Conservation (phyloP, 2,329 filamentous ascomycete genomes). For the Phoma sp. region DNA sequence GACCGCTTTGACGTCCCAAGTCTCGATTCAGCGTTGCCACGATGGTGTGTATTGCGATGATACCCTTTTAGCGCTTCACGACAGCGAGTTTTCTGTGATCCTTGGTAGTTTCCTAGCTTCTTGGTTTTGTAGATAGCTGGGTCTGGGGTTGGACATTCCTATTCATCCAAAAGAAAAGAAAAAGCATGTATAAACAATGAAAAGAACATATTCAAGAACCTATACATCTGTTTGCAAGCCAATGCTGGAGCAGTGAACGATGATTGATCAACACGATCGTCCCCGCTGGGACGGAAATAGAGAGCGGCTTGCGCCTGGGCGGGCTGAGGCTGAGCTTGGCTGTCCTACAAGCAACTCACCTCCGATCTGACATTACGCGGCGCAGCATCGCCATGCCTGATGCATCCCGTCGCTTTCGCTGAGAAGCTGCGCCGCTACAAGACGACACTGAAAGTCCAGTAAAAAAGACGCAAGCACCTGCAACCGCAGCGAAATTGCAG, state of each 20-base stretch:
- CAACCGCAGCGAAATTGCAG: conserved; percentile 9
- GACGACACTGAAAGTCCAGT: conserved; percentile 39
- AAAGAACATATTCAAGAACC: conserved; percentile 4
- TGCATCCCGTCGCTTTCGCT: conserved; percentile 34
- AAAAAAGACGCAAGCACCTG: conserved; percentile 6
- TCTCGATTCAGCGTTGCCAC: conserved; percentile 12
- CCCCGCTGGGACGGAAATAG: conserved; percentile 9
- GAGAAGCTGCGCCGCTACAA: conserved; percentile 42
- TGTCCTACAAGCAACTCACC: conserved; percentile 19
- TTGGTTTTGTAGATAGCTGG: conserved; percentile 18
- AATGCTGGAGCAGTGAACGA: no score
- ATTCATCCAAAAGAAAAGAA: conserved; percentile 13
- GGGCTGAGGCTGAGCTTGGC: conserved; percentile 30
- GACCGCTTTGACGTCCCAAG: conserved; percentile 10
- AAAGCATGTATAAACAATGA: conserved; percentile 24
- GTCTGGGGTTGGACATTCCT: not conserved
- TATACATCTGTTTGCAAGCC: no score
- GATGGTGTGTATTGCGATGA: conserved; percentile 34
- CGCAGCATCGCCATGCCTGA: conserved; percentile 29
- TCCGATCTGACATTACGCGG: conserved; percentile 20
- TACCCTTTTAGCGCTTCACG: conserved; percentile 32
- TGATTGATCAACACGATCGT: not conserved
- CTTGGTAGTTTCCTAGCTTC: conserved; percentile 18
- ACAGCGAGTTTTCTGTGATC: conserved; percentile 7
- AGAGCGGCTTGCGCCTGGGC: conserved; percentile 24